phyloP scores from a whole-genome alignment of 768 basidiomycete species.

The Leccinum arenicola region DNA sequence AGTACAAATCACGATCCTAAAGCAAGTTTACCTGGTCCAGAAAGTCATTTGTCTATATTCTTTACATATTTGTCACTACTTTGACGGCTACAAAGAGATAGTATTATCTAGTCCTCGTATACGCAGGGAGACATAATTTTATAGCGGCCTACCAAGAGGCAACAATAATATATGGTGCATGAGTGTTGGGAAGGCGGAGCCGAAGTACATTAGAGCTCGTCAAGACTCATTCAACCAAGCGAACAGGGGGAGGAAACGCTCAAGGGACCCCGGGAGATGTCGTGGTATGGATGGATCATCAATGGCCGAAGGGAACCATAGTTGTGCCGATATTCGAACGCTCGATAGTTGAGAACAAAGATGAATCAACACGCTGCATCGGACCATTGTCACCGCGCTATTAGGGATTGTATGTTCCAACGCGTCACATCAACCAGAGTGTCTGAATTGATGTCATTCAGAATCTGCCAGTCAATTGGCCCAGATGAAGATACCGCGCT shows the following conservation, averaged over 20 bases:
- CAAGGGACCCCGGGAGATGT: background rate
- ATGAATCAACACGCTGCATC: background rate
- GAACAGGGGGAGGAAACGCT: background rate
- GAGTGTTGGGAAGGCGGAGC: background rate
- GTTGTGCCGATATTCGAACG: background rate
- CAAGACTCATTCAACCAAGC: background rate
- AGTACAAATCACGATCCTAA: too few species aligned
- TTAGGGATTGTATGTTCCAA: background rate
- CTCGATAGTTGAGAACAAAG: background rate
- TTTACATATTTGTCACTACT: too few species aligned
- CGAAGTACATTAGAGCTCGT: background rate
- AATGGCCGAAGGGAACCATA: background rate
- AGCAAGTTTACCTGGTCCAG: too few species aligned
- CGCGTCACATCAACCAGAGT: background rate
- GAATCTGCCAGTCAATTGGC: conserved; percentile 40
- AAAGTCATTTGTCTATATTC: too few species aligned
- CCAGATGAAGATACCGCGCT: conserved; percentile 40
- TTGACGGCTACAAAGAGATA: too few species aligned
- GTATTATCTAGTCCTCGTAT: too few species aligned
- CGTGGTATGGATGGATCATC: background rate
- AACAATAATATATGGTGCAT: background rate
- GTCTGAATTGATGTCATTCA: conserved; percentile 18
- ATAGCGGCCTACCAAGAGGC: too few species aligned
- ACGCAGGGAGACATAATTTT: too few species aligned
- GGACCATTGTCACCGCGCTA: too few species aligned